These are phyloP conservation scores for Silene noctiflora DNA, from an alignment of 179 eudicot genomes.

Conservation along the genomic window DNA sequence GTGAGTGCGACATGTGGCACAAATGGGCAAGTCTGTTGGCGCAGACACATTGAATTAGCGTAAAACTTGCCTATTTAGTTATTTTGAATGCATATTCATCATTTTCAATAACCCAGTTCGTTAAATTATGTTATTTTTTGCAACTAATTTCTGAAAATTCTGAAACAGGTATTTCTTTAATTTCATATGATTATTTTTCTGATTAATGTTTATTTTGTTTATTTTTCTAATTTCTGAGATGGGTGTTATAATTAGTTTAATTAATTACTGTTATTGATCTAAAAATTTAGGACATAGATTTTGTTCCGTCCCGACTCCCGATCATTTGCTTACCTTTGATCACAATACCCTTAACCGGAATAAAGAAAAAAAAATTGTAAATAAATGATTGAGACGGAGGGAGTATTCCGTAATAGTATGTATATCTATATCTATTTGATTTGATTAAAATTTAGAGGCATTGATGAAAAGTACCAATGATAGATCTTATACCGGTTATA, in stretches of 20 bases:
- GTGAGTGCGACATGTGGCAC: not conserved
- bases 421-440: too few relatives aligned
- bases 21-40: not conserved
- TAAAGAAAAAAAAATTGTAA: too few relatives aligned
- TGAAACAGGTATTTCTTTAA: not conserved
- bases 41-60: too few relatives aligned
- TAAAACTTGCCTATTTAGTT: too few relatives aligned
- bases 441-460: too few relatives aligned
- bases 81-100: too few relatives aligned
- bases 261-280: not conserved
- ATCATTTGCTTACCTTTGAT: too few relatives aligned
- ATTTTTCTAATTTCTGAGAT: too few relatives aligned
- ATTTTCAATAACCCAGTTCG: not conserved
- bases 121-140: not conserved
- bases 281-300: not conserved
- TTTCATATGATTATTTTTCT: not conserved
- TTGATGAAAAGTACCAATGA: not conserved
- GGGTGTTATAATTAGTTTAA: not conserved
- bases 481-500: not conserved
- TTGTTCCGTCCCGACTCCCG: too few relatives aligned
- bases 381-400: too few relatives aligned
- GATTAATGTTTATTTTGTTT: not conserved
- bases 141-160: not conserved
- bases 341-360: too few relatives aligned
- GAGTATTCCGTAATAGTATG: too few relatives aligned